Base-by-base conservation (phyloP, 768 basidiomycete species). In the Russula sp. region DNA sequence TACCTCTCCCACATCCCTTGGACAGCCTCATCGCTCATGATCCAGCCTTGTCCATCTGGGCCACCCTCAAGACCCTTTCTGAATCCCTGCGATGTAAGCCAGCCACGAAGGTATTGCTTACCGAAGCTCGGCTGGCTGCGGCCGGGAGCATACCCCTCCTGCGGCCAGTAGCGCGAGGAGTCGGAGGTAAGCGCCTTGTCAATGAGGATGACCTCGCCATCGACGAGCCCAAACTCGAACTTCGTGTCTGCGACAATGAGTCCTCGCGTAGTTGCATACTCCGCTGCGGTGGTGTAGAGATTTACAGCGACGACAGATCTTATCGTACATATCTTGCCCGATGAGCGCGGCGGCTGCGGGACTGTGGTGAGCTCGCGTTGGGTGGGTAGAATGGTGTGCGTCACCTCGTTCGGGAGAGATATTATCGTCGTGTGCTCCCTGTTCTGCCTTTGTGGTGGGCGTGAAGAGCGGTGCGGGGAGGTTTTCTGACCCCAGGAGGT, bases 201-300 rank as follows among this genome's bases (percentile, higher is more conserved):
- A 67, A 98, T 87, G 52, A 98, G 82, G 66, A 96, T 90, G 27
- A 98, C 78, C 31, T 83, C 78, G 39, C 57, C 55, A 14, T 74
- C 78, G 53, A 94, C 70, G 50, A 98, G 82, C 6, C 97, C 97
- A 71, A 99, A 99, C 77, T 98, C 97, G 74, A 98, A 98, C 73
- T 99, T 98, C 42, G 95, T 98, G 74, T 99, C 96, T 31, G 94
- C 97, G 49, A 99, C 86, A 69, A 98, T 97, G 61, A 98, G 79
- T 18, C 93, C 27, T 27, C 27, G 27, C 27, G 27, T 27, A 2
- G 27, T 2, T 3, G 27, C 27, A 27, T 27, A 27, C 27, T 3
- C 27, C 27, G 27, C 27, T 27, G 27, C 27, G 2, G 27, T 2
- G 27, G 27, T 27, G 2, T 27, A 27, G 27, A 27, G 27, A 27